Conservation (phyloP, 169 alveolate genomes). For the Plasmodium vivax region DNA sequence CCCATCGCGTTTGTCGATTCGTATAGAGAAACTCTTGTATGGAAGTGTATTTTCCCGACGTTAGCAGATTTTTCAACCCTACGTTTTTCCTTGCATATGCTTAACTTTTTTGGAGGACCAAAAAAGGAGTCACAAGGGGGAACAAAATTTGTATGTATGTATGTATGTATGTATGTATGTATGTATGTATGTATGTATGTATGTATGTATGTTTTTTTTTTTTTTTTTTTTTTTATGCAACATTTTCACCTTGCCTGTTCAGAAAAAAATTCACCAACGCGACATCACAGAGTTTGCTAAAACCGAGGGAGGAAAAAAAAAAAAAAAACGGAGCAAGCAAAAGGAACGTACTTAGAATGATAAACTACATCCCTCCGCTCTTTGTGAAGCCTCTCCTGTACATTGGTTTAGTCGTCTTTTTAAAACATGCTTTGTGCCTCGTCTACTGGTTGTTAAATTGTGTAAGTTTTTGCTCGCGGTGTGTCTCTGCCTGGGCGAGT, state of each 20-base stretch:
- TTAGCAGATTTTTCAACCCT: background rate
- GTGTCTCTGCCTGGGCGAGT: background rate
- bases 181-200: no score
- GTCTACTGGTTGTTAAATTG: slow-evolving; percentile 38
- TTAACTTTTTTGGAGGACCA: background rate
- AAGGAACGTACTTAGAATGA: slow-evolving; percentile 6
- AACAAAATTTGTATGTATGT: background rate
- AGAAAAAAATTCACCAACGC: background rate
- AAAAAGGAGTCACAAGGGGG: background rate
- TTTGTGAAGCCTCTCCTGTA: slow-evolving; percentile 12
- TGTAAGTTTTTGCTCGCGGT: slow-evolving; percentile 18
- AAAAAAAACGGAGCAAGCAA: background rate
- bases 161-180: no score
- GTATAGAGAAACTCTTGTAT: background rate
- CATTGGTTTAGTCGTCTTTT: slow-evolving; percentile 43
- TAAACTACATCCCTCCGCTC: background rate
- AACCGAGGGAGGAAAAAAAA: background rate
- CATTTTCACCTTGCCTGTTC: slow-evolving; percentile 8
- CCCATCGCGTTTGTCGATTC: background rate
- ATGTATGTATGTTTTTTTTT: background rate
- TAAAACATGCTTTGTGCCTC: slow-evolving; percentile 22
- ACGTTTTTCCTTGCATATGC: background rate
- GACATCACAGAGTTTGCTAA: background rate
- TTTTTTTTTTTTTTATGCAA: background rate
- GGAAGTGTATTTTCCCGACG: background rate